Evolutionary conservation across 495 filamentous ascomycete species (phyloP).

Genomic region (Copromyces sp.): DNA sequence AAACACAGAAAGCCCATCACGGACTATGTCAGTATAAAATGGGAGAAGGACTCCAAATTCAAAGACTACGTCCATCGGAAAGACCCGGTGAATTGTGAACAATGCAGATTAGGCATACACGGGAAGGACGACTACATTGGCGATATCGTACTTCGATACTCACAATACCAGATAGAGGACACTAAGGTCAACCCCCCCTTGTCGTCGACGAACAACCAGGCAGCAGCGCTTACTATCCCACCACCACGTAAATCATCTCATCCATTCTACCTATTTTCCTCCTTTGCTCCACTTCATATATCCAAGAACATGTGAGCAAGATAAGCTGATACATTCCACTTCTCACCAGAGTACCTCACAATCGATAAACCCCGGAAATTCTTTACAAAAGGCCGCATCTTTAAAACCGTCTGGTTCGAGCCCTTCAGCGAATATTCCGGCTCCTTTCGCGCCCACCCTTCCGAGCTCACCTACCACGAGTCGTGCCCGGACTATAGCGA

Average conservation of each 20-base stretch:
- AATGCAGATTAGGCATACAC: not conserved
- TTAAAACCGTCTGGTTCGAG: conserved; percentile 26
- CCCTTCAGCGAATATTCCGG: conserved; percentile 3
- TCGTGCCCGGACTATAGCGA: conserved; percentile 9
- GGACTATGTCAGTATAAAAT: not conserved
- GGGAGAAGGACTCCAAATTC: not conserved
- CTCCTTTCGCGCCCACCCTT: not conserved
- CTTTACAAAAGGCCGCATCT: conserved; percentile 27
- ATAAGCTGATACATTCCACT: not conserved
- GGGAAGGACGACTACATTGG: not conserved
- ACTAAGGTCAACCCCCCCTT: not conserved
- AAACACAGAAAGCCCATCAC: not conserved
- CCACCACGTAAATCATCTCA: not conserved
- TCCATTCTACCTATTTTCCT: too few relatives aligned
- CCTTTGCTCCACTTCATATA: not conserved
- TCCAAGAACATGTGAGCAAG: too few relatives aligned
- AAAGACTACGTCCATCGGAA: not conserved
- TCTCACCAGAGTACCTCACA: conserved; percentile 11
- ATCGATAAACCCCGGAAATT: conserved; percentile 31
- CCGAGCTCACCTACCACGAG: conserved; percentile 11
- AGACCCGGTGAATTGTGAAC: not conserved
- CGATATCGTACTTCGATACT: not conserved
- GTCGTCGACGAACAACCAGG: not conserved
- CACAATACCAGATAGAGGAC: not conserved
- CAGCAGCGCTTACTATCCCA: not conserved